A percentile compares a stretch with the other conserved stretches of the same genome.
Conservation (phyloP, 495 filamentous ascomycete species). For the Tuber brumale region DNA sequence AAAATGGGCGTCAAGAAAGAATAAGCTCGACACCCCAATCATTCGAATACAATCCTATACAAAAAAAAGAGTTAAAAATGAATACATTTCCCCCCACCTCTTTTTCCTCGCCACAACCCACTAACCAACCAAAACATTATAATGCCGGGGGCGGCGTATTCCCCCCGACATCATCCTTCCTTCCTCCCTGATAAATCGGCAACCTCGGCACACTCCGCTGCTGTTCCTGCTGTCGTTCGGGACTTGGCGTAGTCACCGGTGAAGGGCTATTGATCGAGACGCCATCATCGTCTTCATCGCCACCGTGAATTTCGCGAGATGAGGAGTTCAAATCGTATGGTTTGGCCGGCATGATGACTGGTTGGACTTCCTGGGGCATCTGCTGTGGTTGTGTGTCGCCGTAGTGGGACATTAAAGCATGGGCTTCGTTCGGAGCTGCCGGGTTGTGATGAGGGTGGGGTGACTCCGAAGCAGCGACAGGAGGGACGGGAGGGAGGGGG, state of each 20-base stretch:
- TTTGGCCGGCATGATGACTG: constrained; percentile 13
- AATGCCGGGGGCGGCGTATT: constrained; percentile 1
- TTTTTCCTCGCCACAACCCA: background rate
- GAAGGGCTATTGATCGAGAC: constrained; percentile 37
- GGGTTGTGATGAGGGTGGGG: constrained; percentile 7
- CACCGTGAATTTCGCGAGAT: constrained; percentile 27
- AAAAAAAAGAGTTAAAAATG: constrained; percentile 10
- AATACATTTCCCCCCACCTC: background rate
- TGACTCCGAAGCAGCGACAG: constrained; percentile 2
- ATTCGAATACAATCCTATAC: constrained; percentile 11
- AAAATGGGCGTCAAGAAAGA: background rate
- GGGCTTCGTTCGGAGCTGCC: constrained; percentile 14
- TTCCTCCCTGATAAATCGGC: constrained; percentile 35
- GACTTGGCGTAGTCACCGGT: constrained; percentile 9
- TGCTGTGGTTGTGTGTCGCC: constrained; percentile 1
- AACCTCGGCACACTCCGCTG: constrained; percentile 29
- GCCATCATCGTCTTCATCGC: constrained; percentile 37
- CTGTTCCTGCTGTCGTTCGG: constrained; percentile 11
- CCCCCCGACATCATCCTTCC: constrained; percentile 2
- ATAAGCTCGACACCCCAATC: background rate
- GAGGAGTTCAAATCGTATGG: constrained; percentile 15
- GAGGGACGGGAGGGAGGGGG: constrained; percentile 4
- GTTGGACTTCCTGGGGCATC: background rate
- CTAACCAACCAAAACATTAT: constrained; percentile 5
- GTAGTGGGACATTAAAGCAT: constrained; percentile 20